phyloP scores from a whole-genome alignment of 768 basidiomycete genomes.

The Tylopilus rubrobrunneus region DNA sequence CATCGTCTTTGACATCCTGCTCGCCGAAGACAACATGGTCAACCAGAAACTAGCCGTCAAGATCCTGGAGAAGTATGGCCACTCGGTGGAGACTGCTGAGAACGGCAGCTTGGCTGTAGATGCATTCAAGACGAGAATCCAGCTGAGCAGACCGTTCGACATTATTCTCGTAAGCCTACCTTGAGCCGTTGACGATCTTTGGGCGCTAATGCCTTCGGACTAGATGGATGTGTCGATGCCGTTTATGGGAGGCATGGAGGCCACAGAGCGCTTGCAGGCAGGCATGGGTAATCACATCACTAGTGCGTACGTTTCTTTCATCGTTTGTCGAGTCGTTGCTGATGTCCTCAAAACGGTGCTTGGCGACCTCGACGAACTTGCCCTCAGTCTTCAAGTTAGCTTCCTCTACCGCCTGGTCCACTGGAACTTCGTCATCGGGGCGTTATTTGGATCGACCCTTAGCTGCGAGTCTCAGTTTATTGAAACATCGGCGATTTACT shows the following conservation, averaged over 20 bases:
- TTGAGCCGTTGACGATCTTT: neutral
- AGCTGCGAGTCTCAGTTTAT: too few relatives aligned
- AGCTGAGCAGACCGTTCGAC: conserved; percentile 75
- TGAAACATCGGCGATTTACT: too few relatives aligned
- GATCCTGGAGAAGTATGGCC: conserved; percentile 94
- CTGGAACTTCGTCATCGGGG: too few relatives aligned
- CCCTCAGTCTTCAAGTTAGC: too few relatives aligned
- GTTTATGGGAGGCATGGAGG: conserved; percentile 98
- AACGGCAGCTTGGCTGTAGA: conserved; percentile 94
- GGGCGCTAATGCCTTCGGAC: too few relatives aligned
- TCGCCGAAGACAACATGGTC: conserved; percentile 99
- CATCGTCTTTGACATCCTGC: conserved; percentile 83
- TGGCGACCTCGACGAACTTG: too few relatives aligned
- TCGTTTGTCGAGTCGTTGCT: neutral
- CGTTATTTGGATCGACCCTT: too few relatives aligned
- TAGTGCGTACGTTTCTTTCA: conserved; percentile 44
- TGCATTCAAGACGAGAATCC: conserved; percentile 76
- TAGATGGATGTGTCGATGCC: conserved; percentile 99
- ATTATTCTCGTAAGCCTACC: conserved; percentile 74
- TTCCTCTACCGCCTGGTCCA: too few relatives aligned
- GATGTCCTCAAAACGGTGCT: too few relatives aligned
- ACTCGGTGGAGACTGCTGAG: conserved; percentile 94
- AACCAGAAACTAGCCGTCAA: too few relatives aligned
- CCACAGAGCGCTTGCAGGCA: conserved; percentile 80
- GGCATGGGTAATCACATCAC: conserved; percentile 84